phyloP scores from a whole-genome alignment of 2,329 filamentous ascomycete genomes.

The Paecilomyces dactylethromorphus region DNA sequence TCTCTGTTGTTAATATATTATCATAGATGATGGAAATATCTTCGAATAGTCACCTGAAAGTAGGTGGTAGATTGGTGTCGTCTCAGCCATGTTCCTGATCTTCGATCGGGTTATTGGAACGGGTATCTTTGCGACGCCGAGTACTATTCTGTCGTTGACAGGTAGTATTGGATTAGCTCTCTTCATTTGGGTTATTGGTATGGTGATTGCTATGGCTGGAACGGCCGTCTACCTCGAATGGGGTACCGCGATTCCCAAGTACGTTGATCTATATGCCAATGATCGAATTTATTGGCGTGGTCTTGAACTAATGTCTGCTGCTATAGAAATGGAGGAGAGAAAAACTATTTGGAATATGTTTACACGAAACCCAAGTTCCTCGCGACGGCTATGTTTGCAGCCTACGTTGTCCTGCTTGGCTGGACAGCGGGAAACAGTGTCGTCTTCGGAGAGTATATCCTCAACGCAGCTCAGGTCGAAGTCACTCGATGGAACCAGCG shows the following conservation, averaged over 20 bases:
- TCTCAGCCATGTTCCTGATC: constrained; percentile 40
- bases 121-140: constrained; percentile 45
- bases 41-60: constrained; percentile 27
- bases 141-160: constrained; percentile 37
- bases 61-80: constrained; percentile 33
- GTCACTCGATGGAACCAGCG: constrained; percentile 45
- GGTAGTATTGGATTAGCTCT: constrained; percentile 42
- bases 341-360: constrained; percentile 50
- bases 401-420: constrained; percentile 45
- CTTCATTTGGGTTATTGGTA: constrained; percentile 45
- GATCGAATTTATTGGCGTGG: not conserved
- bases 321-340: constrained; percentile 45
- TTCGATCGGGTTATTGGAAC: constrained; percentile 46
- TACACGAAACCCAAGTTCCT: constrained; percentile 47
- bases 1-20: not conserved
- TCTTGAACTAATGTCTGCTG: not conserved
- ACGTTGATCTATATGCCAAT: constrained; percentile 6
- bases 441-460: constrained; percentile 46
- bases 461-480: constrained; percentile 39
- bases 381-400: constrained; percentile 48
- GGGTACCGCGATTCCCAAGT: constrained; percentile 43
- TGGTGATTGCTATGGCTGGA: constrained; percentile 41
- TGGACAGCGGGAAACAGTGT: constrained; percentile 49
- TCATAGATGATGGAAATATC: constrained; percentile 28
- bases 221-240: constrained; percentile 43